Conservation (phyloP, 2,329 filamentous ascomycete genomes). For the Monosporascus sp. region DNA sequence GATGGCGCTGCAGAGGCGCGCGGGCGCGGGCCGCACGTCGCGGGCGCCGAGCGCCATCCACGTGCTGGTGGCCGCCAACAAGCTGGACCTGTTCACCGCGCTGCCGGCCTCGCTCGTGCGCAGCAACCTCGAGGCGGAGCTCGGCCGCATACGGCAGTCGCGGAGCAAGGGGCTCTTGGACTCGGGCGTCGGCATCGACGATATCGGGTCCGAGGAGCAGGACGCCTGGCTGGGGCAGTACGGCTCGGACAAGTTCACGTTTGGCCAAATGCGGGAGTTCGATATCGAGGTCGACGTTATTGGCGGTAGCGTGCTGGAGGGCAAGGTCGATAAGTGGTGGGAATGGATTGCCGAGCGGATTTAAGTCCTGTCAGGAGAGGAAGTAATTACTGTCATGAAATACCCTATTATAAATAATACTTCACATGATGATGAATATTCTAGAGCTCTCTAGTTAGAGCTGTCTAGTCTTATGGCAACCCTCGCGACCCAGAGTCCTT, state of each 20-base stretch:
- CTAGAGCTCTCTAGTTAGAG: no score
- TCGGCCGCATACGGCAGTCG: conserved; percentile 70
- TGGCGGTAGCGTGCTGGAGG: conserved; percentile 67
- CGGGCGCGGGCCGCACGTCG: conserved; percentile 49
- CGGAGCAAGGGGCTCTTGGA: conserved; percentile 78
- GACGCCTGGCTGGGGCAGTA: conserved; percentile 83
- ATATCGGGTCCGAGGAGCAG: conserved; percentile 60
- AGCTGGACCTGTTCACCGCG: conserved; percentile 91
- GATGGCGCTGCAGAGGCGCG: conserved; percentile 72
- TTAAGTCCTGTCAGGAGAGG: conserved; percentile 31
- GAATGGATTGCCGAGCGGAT: conserved; percentile 78
- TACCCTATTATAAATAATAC: no score
- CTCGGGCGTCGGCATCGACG: conserved; percentile 66
- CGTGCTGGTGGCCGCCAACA: conserved; percentile 86
- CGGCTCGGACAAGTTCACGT: conserved; percentile 71
- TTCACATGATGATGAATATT: no score
- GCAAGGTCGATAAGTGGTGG: conserved; percentile 79
- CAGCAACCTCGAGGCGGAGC: conserved; percentile 70
- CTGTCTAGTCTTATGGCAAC: no score
- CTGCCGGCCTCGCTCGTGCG: conserved; percentile 73
- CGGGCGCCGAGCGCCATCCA: conserved; percentile 59
- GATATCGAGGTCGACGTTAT: conserved; percentile 72
- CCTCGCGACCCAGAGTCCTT: no score
- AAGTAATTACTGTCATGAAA: background rate
- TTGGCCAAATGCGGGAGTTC: conserved; percentile 77